Evolutionary conservation across 148 eudicot species (phyloP), one percentile per base, ranked within the genome.

Genomic region (Polygonum aviculare): DNA sequence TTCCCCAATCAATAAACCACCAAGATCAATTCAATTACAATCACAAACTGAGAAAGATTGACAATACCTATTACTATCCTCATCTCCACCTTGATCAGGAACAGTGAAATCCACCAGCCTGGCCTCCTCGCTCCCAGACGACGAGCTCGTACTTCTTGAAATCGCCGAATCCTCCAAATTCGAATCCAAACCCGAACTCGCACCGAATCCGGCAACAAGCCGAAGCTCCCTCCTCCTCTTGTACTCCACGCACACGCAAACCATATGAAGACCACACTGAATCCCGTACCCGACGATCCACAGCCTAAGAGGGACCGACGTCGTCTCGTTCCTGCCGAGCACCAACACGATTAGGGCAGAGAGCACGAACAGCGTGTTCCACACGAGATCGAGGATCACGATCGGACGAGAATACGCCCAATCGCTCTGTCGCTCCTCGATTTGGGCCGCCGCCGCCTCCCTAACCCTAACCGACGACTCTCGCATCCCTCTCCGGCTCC

Each of bases 401-500:
- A 88, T 70, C 16, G 94, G 90, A 19, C 82, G 81, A 1, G 97
- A 90, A 49, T 90, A 85, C 1, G 94, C 92, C 92, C 92, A 90
- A 51, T 92, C 92, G 79, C 81, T 87, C 75, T 87, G 94, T 3
- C 90, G 83, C 78, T 84, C 92, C 44, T 92, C 94, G 10, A 92
- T 85, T 67, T 87, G 87, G 60, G 83, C 89, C 1, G 92, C 93
- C 7, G 93, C 97, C 3, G 90, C 80, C 72, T 91, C 93, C 1
- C 97, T 75, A 3, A 90, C 97, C 4, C 87, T 76, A 78, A 91
- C 79, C 2, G 97, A 90, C 21, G 90, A 88, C 40, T 80, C 87
- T 11, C 84, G 54, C 86, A 88, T 78, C 49, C 81, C 14, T 36
- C 89, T 81, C 10, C 86, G 78, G 21, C 88, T 72, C 75, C 89